Conservation (phyloP, 2,329 filamentous ascomycete species). For the Cordyceps fumosorosea region DNA sequence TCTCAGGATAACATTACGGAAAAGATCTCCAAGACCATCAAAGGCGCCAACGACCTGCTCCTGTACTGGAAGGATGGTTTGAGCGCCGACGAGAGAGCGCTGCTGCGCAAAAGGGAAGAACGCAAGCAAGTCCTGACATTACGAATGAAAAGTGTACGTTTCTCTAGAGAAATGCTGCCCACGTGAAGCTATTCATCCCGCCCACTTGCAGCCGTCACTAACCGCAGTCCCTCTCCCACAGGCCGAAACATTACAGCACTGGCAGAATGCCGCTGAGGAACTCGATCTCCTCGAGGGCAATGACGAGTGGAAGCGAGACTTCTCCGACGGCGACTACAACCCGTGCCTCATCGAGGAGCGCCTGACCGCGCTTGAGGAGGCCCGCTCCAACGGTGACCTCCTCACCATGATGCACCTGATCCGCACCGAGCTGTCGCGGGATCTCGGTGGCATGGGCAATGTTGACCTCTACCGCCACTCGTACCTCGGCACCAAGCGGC, state of each 20-base stretch:
- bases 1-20: not conserved
- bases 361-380: conserved; percentile 68
- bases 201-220: not conserved
- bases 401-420: conserved; percentile 73
- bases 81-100: conserved; percentile 42
- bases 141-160: conserved; percentile 58
- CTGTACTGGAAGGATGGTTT: conserved; percentile 48
- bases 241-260: conserved; percentile 64
- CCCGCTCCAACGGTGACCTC: conserved; percentile 64
- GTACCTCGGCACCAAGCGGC: conserved; percentile 75
- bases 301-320: conserved; percentile 70
- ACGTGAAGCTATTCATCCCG: too few species aligned
- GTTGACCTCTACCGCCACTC: conserved; percentile 76
- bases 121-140: conserved; percentile 56
- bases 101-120: conserved; percentile 43
- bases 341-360: conserved; percentile 60
- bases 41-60: conserved; percentile 34
- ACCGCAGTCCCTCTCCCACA: conserved; percentile 25
- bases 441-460: conserved; percentile 81
- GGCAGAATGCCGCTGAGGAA: conserved; percentile 68
- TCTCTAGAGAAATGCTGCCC: not conserved
- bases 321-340: conserved; percentile 61
- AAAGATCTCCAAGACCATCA: conserved; percentile 27
- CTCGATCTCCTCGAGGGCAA: conserved; percentile 76
- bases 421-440: conserved; percentile 71